phyloP scores from a whole-genome alignment of 257 asterid species.

The Solanum ahanhuiri region DNA sequence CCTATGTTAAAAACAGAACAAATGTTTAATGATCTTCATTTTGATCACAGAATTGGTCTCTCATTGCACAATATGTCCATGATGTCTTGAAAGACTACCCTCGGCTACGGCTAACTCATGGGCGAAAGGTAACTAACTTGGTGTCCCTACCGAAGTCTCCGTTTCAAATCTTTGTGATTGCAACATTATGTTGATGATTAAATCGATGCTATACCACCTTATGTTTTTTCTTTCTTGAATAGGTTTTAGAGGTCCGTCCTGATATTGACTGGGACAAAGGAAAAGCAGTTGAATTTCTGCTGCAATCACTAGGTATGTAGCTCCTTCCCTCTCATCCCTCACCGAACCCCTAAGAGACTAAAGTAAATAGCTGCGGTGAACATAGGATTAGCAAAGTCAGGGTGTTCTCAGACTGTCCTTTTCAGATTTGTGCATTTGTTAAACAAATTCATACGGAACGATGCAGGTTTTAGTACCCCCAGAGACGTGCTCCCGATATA shows the following conservation, averaged over 20 bases:
- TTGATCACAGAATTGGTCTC: slow-evolving; percentile 59
- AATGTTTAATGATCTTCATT: background rate
- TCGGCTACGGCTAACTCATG: slow-evolving; percentile 65
- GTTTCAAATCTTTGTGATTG: no score
- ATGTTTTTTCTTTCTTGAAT: background rate
- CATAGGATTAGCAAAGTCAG: background rate
- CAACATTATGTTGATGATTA: background rate
- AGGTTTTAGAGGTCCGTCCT: slow-evolving; percentile 98
- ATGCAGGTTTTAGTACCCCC: slow-evolving; percentile 34
- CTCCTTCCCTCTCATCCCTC: background rate
- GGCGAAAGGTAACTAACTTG: slow-evolving; percentile 54
- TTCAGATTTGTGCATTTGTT: background rate
- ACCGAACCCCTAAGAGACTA: background rate
- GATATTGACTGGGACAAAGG: slow-evolving; percentile 94
- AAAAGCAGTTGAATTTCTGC: slow-evolving; percentile 86
- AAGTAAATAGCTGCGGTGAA: background rate
- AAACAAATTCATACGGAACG: background rate
- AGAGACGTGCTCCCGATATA: slow-evolving; percentile 52
- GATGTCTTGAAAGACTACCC: slow-evolving; percentile 66
- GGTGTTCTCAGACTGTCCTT: background rate
- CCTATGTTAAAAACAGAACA: background rate
- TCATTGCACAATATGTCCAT: slow-evolving; percentile 68
- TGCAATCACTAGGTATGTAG: slow-evolving; percentile 69
- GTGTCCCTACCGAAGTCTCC: background rate
- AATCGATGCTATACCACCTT: background rate